These are phyloP conservation scores for Syncephalastrum racemosum DNA, from an alignment of 371 early-diverging fungal species.

Conservation along the genomic window DNA sequence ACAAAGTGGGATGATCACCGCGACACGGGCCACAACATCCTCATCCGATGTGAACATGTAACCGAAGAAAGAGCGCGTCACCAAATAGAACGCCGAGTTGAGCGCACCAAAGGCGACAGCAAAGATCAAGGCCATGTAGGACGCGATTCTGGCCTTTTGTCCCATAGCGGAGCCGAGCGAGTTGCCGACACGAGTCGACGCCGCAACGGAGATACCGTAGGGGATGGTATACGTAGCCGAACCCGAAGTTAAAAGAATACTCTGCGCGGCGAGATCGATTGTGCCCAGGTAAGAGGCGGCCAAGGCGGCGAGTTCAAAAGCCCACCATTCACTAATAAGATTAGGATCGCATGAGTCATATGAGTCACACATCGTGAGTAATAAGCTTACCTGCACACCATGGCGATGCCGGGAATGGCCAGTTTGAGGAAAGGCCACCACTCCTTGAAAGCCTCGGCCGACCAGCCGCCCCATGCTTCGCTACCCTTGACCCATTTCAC, in stretches of 20 bases:
- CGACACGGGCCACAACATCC: constrained; percentile 68
- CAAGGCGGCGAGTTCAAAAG: constrained; percentile 43
- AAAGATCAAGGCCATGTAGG: constrained; percentile 47
- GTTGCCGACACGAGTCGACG: constrained; percentile 84
- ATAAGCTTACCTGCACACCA: constrained; percentile 49
- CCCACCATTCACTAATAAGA: constrained; percentile 69
- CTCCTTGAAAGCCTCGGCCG: constrained; percentile 60
- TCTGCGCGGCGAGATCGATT: constrained; percentile 81
- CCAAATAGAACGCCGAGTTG: constrained; percentile 38
- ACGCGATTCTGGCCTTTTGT: constrained; percentile 44
- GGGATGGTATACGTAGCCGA: constrained; percentile 72
- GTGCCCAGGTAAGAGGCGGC: constrained; percentile 77
- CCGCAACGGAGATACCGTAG: constrained; percentile 71
- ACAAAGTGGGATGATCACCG: constrained; percentile 70
- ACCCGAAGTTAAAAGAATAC: constrained; percentile 73
- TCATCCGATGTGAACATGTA: constrained; percentile 70
- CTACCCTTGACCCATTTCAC: constrained; percentile 65
- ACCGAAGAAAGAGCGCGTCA: constrained; percentile 53
- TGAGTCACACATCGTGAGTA: background rate
- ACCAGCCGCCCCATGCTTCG: constrained; percentile 87
- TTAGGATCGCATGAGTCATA: constrained; percentile 1
- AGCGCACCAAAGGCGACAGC: constrained; percentile 40
- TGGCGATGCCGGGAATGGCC: constrained; percentile 70
- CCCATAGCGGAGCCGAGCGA: constrained; percentile 55
- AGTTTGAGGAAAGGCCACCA: constrained; percentile 71